These are phyloP conservation scores for Fusarium hainanense DNA, from an alignment of 2,329 filamentous ascomycete species.

Conservation along the genomic window DNA sequence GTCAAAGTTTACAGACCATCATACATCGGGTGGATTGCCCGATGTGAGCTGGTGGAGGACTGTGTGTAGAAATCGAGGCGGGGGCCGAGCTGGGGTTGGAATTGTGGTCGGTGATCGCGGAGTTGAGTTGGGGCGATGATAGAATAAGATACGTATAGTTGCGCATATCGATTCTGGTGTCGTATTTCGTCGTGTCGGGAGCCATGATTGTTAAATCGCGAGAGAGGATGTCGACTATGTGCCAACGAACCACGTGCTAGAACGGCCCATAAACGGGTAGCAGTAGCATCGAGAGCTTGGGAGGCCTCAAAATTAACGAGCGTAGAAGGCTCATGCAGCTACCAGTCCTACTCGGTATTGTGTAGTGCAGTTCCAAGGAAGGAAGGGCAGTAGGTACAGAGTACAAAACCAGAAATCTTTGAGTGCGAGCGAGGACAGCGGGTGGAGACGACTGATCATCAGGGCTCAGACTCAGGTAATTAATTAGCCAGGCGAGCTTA, in stretches of 20 bases:
- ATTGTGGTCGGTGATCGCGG: conserved; percentile 23
- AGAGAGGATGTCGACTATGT: background rate
- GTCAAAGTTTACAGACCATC: background rate
- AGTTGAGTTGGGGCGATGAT: conserved; percentile 27
- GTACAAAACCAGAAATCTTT: conserved; percentile 1
- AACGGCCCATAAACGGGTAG: background rate
- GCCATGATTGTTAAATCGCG: conserved; percentile 6
- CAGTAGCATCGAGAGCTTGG: background rate
- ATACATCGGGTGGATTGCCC: background rate
- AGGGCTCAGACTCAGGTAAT: conserved; percentile 33
- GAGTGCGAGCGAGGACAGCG: conserved; percentile 18
- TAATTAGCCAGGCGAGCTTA: conserved; percentile 20
- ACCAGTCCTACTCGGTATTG: conserved; percentile 1
- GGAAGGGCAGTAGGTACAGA: conserved; percentile 5
- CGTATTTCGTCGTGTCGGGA: conserved; percentile 1
- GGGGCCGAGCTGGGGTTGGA: conserved; percentile 18
- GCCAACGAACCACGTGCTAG: background rate
- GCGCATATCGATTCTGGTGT: background rate
- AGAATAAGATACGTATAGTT: background rate
- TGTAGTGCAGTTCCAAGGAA: conserved; percentile 3
- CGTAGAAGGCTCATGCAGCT: conserved; percentile 19
- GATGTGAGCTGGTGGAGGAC: background rate
- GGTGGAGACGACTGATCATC: conserved; percentile 30
- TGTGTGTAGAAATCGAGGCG: conserved; percentile 19
- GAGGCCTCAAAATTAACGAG: conserved; percentile 9